A percentile compares a stretch with the other conserved stretches of the same genome.
These are phyloP conservation scores for Penicillium digitatum DNA, from an alignment of 2,329 filamentous ascomycete species.

Conservation along the genomic window DNA sequence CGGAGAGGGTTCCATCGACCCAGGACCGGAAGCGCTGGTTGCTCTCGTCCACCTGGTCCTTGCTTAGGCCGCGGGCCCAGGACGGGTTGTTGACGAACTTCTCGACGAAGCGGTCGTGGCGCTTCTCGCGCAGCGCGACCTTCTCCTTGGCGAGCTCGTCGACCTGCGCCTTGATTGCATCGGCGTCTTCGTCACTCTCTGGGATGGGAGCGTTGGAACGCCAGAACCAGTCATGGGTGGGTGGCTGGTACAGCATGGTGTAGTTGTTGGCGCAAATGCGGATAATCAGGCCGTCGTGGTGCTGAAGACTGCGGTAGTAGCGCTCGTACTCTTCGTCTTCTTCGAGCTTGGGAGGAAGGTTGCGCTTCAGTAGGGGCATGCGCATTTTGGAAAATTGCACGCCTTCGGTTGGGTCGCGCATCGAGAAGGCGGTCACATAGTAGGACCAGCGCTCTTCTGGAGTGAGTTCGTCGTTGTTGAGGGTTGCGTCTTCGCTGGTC, in stretches of 20 bases:
- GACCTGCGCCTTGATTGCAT: conserved; percentile 24
- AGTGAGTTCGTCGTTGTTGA: conserved; percentile 69
- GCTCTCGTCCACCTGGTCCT: conserved; percentile 48
- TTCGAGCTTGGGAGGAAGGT: conserved; percentile 60
- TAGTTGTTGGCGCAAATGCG: conserved; percentile 74
- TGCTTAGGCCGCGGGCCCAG: conserved; percentile 50
- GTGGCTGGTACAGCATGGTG: conserved; percentile 71
- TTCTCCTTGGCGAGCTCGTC: conserved; percentile 37
- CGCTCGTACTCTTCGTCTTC: conserved; percentile 61
- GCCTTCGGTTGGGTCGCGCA: conserved; percentile 82
- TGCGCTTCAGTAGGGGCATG: conserved; percentile 67
- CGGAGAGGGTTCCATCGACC: conserved; percentile 36
- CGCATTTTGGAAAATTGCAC: conserved; percentile 62
- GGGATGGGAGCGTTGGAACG: conserved; percentile 29
- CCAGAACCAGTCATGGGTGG: conserved; percentile 69
- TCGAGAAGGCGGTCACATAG: conserved; percentile 89
- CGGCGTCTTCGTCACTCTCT: conserved; percentile 18
- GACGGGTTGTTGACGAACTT: conserved; percentile 52
- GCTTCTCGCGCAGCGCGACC: conserved; percentile 39
- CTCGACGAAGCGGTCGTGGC: conserved; percentile 48
- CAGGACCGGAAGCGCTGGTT: conserved; percentile 48
- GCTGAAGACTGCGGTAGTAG: conserved; percentile 51
- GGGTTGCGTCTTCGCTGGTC: conserved; percentile 73
- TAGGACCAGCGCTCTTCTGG: conserved; percentile 75
- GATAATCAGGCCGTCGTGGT: conserved; percentile 65